Base-by-base conservation (phyloP, 768 basidiomycete species). In the Suillus decipiens region DNA sequence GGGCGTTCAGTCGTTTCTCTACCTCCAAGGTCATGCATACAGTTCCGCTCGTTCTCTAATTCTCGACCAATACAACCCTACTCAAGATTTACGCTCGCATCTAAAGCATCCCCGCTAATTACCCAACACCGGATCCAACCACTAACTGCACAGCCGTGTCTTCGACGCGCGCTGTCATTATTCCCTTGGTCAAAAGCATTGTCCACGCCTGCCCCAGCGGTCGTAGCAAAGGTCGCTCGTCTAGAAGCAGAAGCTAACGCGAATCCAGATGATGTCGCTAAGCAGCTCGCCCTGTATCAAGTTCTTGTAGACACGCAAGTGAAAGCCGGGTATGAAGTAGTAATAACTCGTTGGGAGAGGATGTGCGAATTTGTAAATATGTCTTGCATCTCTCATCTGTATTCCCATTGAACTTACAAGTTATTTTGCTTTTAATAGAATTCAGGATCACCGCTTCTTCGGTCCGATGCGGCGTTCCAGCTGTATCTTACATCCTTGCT, bases 331-430 rank as follows among this genome's bases (percentile, higher is more conserved):
- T 88, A 88, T 72, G 88, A 92, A 63, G 77, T 90, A 28, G 77
- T 93, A 61, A 85, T 92, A 62, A 86, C 79, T 69, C 85, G 92
- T 61, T 95, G 93, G 92, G 92, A 95, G 72, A 82, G 87, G 67
- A 86, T 89, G 83, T 85, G 84, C 69, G 89, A 93, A 82, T 92
- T 89, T 71, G 93, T 93, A 77, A 68, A 90, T 86, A 36, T 15
- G 10, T 42, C 34, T 59, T 42, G 12, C 15, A 12, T 53, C 11
- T 10, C 47, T 39, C 14, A 58, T 28, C 5, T 17, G 42, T 39
- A 36, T 34, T 56, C 36, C 63, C 57, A 58, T 55, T 53, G 64
- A 60, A 31, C 42, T 56, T 72, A 59, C 48, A 60, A 28, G 11
- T 31, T 19, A 11, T 12, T 34, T 54, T 58, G 4, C 50, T 2